Evolutionary conservation across 108 stramenopile species (phyloP).

Genomic region (Pseudonitzschia delicatissima): DNA sequence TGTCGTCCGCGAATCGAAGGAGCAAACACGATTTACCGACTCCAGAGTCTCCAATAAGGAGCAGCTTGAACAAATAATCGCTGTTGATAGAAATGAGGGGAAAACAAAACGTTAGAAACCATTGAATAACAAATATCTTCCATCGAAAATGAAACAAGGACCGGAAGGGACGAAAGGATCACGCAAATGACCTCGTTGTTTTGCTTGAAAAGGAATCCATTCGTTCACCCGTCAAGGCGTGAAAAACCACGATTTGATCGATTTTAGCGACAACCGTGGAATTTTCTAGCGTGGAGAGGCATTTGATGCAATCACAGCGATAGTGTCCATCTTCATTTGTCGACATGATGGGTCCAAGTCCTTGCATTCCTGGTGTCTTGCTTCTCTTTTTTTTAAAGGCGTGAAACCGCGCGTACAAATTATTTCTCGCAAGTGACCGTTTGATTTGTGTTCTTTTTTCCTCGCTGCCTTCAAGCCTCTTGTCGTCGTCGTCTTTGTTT

Average conservation of each 20-base stretch:
- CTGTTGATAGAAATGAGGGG: slow-evolving; percentile 27
- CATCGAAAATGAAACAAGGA: not conserved
- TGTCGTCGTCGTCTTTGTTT: not conserved
- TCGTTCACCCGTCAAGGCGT: no score
- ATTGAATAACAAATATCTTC: not conserved
- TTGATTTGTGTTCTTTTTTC: not conserved
- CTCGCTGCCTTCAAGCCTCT: not conserved
- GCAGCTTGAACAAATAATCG: slow-evolving; percentile 94
- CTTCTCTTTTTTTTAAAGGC: not conserved
- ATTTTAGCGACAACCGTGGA: no score
- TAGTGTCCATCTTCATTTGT: no score
- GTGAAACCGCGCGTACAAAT: slow-evolving; percentile 4
- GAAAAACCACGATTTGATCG: no score
- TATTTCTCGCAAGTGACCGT: slow-evolving; percentile 1
- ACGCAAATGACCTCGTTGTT: not conserved
- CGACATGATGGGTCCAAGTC: no score
- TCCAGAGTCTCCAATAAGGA: slow-evolving; percentile 98
- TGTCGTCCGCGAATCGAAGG: slow-evolving; percentile 97
- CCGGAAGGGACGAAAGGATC: not conserved
- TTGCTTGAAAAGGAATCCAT: not conserved
- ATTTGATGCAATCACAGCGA: no score
- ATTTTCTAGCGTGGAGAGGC: no score
- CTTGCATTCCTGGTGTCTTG: not conserved
- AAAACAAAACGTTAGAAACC: slow-evolving; percentile 3
- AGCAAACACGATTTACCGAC: slow-evolving; percentile 99